Base-by-base conservation (phyloP, 208 protist species). In the Lotmaria passim region DNA sequence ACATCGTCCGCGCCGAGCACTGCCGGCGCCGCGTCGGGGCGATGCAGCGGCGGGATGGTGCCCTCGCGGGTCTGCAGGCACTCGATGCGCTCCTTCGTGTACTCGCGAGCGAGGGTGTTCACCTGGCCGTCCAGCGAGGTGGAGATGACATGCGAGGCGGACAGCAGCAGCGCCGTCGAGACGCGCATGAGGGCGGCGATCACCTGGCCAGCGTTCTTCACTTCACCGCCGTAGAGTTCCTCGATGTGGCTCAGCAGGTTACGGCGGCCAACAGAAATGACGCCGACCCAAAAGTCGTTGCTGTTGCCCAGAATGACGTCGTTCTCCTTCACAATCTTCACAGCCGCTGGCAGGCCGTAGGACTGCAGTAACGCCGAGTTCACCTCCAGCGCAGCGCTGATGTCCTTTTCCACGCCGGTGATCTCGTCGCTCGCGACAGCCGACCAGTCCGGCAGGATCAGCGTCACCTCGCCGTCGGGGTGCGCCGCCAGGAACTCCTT, bases 1-100 rank as follows among this genome's bases (percentile, higher is more conserved):
- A 98, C 89, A 31, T 96, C 93, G 70, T 99, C 99, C 14, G 86
- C 82, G 66, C 94, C 95, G 47, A 98, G 96, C 15, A 78, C 71
- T 24, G 90, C 66, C 17, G 72, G 76, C 17, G 60, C 66, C 6
- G 73, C 76, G 48, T 85, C 85, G 7, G 83, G 81, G 24, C 97
- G 94, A 72, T 97, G 80, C 31, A 96, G 86, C 0, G 98, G 74
- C 23, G 96, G 96, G 53, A 98, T 79, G 11, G 80, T 43, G 0
- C 65, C 81, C 51, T 81, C 81, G 43, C 19, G 24, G 11, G 74
- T 55, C 15, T 77, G 44, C 39, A 87, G 51, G 30, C 60, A 57
- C 33, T 71, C 52, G n/a, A 94, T 73, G 21, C 64, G 52, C 14
- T 69, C 80, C 30, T 82, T 71, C 7, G 82, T 88, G 75, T 87